A percentile compares a stretch with the other conserved stretches of the same genome.
Evolutionary conservation across 2,329 filamentous ascomycete genomes (phyloP).

Genomic region (Hypoxylon sp.): DNA sequence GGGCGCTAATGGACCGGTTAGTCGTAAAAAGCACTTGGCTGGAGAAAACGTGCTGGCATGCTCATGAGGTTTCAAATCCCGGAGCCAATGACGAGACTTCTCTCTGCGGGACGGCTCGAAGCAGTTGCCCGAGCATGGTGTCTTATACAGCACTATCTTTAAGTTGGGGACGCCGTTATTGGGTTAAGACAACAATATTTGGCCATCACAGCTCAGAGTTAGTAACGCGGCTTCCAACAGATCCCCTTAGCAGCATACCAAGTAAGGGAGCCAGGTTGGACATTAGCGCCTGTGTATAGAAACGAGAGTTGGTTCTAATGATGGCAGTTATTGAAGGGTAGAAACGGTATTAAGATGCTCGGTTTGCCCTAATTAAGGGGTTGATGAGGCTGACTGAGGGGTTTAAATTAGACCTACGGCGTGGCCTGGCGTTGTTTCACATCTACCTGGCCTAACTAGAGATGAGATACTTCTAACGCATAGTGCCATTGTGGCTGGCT

Average conservation of each 20-base stretch:
- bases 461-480: constrained; percentile 1
- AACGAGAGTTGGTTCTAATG: neutral
- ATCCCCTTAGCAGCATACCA: neutral
- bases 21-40: neutral
- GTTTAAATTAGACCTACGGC: constrained; percentile 9
- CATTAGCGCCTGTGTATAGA: neutral
- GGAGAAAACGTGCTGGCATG: constrained; percentile 10
- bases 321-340: neutral
- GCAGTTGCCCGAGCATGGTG: constrained; percentile 28
- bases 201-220: neutral
- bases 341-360: neutral
- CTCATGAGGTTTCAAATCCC: neutral
- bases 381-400: constrained; percentile 15
- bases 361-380: neutral
- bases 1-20: neutral
- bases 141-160: constrained; percentile 1
- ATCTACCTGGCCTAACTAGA: neutral
- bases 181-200: neutral
- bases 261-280: neutral
- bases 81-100: neutral
- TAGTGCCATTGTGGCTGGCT: constrained; percentile 15
- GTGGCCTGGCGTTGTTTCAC: constrained; percentile 4
- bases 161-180: neutral
- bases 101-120: constrained; percentile 25
- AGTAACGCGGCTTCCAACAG: constrained; percentile 22